Evolutionary conservation across 768 basidiomycete species (phyloP), one percentile per base, ranked within the genome.

Genomic region (Tricholoma matsutake): DNA sequence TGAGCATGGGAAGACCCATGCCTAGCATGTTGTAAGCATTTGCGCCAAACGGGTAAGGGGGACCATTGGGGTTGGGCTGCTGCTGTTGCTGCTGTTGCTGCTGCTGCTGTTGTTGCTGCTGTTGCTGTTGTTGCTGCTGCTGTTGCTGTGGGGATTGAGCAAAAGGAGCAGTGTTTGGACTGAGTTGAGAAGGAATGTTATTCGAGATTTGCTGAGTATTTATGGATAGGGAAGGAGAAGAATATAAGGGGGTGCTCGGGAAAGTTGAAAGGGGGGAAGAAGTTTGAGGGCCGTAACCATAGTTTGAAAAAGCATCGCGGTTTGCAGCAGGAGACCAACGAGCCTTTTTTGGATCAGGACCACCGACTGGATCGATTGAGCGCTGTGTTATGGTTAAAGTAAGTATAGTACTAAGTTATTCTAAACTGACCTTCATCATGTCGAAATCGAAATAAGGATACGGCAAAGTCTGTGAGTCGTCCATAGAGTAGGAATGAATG

Each of bases 371-470:
- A 75, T 94, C 93, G 85, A 94, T 92, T 57, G 92, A 87, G 76
- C 92, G 87, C 92, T 94, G 75, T n/a, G n/a, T n/a, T n/a, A n/a
- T n/a, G n/a, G n/a, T n/a, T n/a, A n/a, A n/a, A n/a, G n/a, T n/a
- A n/a, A n/a, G n/a, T n/a, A n/a, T n/a, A n/a, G n/a, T n/a, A n/a
- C n/a, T n/a, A n/a, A n/a, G n/a, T n/a, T n/a, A n/a, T n/a, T n/a
- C n/a, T n/a, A n/a, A n/a, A n/a, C n/a, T n/a, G n/a, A n/a, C 91
- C 89, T 93, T 93, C 90, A 92, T 92, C 91, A 93, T 92, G 76
- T 93, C 91, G 83, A 92, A 79, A 71, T 92, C 91, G 78, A 92
- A 89, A 61, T 89, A 92, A 63, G 83, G 81, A 73, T 92, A 91
- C 69, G 86, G 88, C 54, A 81, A 81, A 72, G 88, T 79, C 75